Evolutionary conservation across 345 rosid genomes (phyloP), one percentile per base, ranked within the genome.

Genomic region (Moricandia moricandioides): DNA sequence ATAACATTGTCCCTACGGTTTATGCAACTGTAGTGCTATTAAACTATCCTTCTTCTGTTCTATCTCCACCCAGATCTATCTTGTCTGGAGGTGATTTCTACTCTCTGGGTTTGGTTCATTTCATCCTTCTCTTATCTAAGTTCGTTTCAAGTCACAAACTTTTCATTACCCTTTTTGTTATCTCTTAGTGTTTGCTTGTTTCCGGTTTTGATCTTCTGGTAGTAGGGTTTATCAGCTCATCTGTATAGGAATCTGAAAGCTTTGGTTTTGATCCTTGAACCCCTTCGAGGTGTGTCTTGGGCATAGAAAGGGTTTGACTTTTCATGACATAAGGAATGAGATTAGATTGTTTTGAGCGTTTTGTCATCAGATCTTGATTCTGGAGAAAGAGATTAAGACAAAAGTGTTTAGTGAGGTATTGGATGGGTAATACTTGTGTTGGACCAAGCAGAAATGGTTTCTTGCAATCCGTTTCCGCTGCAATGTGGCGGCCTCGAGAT

Each of bases 371-470:
- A 85, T 83, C 78, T 83, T 88, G 79, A 81, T 80, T 63, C 8
- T 77, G 55, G 71, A 58, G 72, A 57, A 0, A 71, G 40, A 58
- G 62, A 69, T 69, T 75, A 29, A 29, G 31, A 29, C 31, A 29
- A 29, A 3, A 29, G 31, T 29, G 31, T 29, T 29, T 29, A 21
- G 1, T 21, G 31, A 1, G 24, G 24, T 21, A 2, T 66, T 66
- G 52, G 79, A 89, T 92, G 97, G 97, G 96, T 61, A 92, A 92
- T 62, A 85, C 92, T 60, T 92, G 96, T 71, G 94, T 88, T 31
- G 97, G 97, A 72, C 97, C 96, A 63, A 85, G 79, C 71, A 29
- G 31, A 29, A 29, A 29, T 29, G 31, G 31, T 29, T 29, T 29
- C 31, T 3, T 29, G 31, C 31, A 29, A 29, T 29, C 31, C 31